Conservation (phyloP, 2,329 filamentous ascomycete genomes). For the Pseudogymnoascus sp. region DNA sequence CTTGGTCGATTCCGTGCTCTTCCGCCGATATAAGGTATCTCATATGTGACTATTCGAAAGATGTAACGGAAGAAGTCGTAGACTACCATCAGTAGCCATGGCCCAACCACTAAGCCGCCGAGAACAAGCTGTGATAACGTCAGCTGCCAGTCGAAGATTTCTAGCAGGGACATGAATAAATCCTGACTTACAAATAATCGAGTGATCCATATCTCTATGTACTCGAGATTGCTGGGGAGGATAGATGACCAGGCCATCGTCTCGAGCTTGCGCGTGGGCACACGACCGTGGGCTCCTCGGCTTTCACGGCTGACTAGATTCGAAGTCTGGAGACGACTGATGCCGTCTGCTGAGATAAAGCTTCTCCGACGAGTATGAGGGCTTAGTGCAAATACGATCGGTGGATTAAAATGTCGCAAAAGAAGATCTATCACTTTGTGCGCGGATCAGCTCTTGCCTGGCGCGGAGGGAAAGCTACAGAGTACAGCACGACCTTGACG, state of each 20-base stretch:
- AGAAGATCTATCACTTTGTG: neutral
- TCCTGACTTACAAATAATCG: slow-evolving; percentile 48
- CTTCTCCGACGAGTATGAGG: neutral
- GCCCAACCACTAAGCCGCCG: slow-evolving; percentile 50
- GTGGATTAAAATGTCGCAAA: neutral
- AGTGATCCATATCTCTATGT: slow-evolving; percentile 53
- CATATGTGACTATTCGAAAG: slow-evolving; percentile 48
- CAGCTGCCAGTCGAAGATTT: neutral
- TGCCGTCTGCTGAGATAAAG: neutral
- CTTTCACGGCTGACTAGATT: neutral
- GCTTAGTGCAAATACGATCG: neutral
- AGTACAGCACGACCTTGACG: slow-evolving; percentile 6
- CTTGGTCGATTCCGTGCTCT: slow-evolving; percentile 49
- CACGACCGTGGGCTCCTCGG: neutral
- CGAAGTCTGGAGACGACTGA: neutral
- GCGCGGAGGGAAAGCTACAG: neutral
- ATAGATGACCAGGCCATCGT: slow-evolving; percentile 59
- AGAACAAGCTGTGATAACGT: slow-evolving; percentile 45
- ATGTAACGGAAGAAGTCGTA: slow-evolving; percentile 58
- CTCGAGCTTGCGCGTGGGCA: neutral
- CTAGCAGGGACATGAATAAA: slow-evolving; percentile 11
- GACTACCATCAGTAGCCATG: slow-evolving; percentile 52
- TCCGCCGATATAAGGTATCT: slow-evolving; percentile 52
- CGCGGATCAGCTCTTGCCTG: slow-evolving; percentile 4
- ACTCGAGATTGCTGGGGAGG: slow-evolving; percentile 48